phyloP scores from a whole-genome alignment of 208 protist genomes.

The Leptomonas seymouri region DNA sequence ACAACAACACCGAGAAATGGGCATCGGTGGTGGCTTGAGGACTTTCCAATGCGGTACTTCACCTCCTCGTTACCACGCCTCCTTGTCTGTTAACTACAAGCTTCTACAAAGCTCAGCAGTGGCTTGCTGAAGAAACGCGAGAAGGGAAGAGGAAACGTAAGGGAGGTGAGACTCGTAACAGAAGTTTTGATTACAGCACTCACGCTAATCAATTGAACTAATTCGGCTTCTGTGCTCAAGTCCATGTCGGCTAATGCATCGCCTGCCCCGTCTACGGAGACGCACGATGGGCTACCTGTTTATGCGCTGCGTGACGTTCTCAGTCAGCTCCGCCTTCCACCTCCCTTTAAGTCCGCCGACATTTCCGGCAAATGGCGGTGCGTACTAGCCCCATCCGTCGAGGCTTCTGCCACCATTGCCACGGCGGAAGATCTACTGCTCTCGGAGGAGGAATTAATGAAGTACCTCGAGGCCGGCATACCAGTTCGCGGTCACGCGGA shows the following conservation, averaged over 20 bases:
- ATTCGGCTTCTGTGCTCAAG: too few relatives aligned
- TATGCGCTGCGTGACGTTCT: constrained; percentile 75
- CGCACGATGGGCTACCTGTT: constrained; percentile 42
- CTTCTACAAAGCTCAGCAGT: too few relatives aligned
- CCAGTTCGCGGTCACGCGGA: constrained; percentile 46
- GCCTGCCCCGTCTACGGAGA: constrained; percentile 3
- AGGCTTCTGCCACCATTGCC: neutral
- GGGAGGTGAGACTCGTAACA: too few relatives aligned
- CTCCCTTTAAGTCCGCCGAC: constrained; percentile 26
- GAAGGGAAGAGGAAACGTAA: too few relatives aligned
- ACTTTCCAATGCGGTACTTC: too few relatives aligned
- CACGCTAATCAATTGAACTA: too few relatives aligned
- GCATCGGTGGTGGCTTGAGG: too few relatives aligned
- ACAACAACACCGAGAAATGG: too few relatives aligned
- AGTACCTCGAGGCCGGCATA: constrained; percentile 61
- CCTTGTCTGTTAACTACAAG: too few relatives aligned
- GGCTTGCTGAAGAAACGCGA: too few relatives aligned
- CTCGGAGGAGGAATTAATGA: constrained; percentile 51
- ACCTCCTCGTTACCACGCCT: too few relatives aligned
- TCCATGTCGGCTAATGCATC: neutral
- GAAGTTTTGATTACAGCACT: too few relatives aligned
- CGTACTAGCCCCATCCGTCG: constrained; percentile 59
- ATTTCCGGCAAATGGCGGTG: constrained; percentile 88
- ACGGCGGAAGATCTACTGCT: constrained; percentile 16
- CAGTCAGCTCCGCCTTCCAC: constrained; percentile 52